Evolutionary conservation across 257 asterid genomes (phyloP).

Genomic region (Solanum chilense): DNA sequence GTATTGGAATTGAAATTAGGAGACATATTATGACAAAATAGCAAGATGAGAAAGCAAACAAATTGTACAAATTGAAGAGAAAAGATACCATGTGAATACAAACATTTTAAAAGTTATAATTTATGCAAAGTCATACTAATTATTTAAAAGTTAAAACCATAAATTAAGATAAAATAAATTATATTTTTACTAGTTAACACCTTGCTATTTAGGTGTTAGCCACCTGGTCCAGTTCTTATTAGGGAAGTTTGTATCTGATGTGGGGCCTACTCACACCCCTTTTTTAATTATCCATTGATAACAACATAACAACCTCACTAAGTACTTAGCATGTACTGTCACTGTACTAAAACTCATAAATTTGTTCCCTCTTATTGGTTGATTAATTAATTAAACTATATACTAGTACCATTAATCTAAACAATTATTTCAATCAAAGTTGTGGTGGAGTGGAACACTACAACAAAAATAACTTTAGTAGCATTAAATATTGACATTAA

Average conservation of each 20-base stretch:
- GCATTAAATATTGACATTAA: too few relatives aligned
- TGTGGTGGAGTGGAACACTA: not conserved
- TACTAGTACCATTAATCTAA: not conserved
- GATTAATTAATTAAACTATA: not conserved
- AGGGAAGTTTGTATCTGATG: not conserved
- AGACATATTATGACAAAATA: not conserved
- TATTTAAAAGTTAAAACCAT: not conserved
- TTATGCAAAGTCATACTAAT: not conserved
- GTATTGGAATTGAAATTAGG: not conserved
- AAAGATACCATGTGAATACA: not conserved
- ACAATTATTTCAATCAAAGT: not conserved
- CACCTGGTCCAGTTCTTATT: not conserved
- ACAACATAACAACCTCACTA: not conserved
- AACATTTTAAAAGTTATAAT: not conserved
- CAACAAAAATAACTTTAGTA: too few relatives aligned
- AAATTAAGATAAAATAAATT: not conserved
- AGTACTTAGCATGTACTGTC: not conserved
- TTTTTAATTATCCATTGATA: not conserved
- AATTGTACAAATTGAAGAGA: not conserved
- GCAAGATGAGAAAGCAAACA: not conserved
- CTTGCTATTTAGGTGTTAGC: not conserved
- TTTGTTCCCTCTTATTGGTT: not conserved
- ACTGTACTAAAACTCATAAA: not conserved
- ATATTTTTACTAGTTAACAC: not conserved
- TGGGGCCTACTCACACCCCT: not conserved